Base-by-base conservation (phyloP, 139 green algal species). In the Chloropicon primus region DNA sequence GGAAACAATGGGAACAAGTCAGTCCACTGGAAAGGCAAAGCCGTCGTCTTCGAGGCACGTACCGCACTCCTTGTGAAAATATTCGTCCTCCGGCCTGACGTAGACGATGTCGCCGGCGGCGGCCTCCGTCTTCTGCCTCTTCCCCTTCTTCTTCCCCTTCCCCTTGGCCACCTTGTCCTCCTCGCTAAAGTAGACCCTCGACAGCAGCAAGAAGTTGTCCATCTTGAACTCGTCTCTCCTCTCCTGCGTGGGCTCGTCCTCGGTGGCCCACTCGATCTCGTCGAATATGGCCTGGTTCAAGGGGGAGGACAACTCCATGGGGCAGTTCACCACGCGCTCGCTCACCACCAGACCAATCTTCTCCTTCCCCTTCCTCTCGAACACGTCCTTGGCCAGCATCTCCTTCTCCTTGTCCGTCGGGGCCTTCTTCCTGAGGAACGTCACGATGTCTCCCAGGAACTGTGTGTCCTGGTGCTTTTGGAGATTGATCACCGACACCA, bases 281-380 rank as follows among this genome's bases (percentile, higher is more conserved):
- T 96, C 85, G 76, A 94, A 91, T 2, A 97, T 79, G 2, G 85
- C 85, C 80, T 96, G 85, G 74, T 93, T 76, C 26, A 98, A 83
- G 0, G 92, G 94, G 21, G 92, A 87, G 2, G 86, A 86, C 23
- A 97, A 75, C 81, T 93, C 84, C 0, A 89, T 90, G 2, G 93
- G 93, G 53, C 83, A 84, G 84, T 98, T 98, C 74, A 97, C 82
- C 24, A 98, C 78, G 0, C 93, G 86, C 83, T 98, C 94, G 73
- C 87, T 94, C 2, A 98, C 23, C 0, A 98, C 22, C 26, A 98
- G 80, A 1, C 82, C 92, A 1, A 53, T 79, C 27, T 1, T 23
- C 22, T 25, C n/a, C 21, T 71, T 17, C 41, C 41, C 10, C 41
- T 62, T 62, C 41, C 41, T 73, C 21, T 27, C 54, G 27, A 80